Evolutionary conservation across 257 asterid genomes (phyloP), one percentile per base, ranked within the genome.

Genomic region (Capsicum chinense): DNA sequence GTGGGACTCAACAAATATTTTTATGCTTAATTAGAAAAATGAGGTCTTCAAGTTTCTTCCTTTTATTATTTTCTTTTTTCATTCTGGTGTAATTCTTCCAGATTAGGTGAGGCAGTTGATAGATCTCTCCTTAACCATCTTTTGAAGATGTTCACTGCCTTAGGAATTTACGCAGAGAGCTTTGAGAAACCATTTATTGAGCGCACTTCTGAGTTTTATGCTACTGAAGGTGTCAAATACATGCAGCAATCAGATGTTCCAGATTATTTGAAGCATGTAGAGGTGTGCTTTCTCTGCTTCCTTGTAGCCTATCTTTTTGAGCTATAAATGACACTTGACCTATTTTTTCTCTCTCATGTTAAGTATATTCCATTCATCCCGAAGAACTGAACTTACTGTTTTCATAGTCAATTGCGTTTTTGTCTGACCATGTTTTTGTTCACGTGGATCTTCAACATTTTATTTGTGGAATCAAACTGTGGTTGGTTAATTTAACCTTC

Each of bases 201-300:
- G 89, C 86, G 93, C 52, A 97, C 99, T 56, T 93, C 98, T n/a
- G 99, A 93, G 86, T 97, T 95, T 90, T 97, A 95, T 91, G 99
- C 96, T 83, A 90, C 99, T 54, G 98, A 97, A 89, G 98, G 99
- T 82, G 95, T 91, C 82, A 97, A 91, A 86, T 95, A 90, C 90
- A 97, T 97, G 98, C 99, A 97, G 83, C 98, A 90, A 87, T 92
- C 98, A 7, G 99, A 97, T 88, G 95, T 95, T 90, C 97, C 98
- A 56, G 98, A 92, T 88, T 95, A 95, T 86, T 83, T 97, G 86
- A 93, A 95, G 88, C 99, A 95, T 83, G 98, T 93, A 3, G 99
- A 97, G 97, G 99, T 97, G 83, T 67, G 88, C 57, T 81, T 80
- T 69, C 68, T 12, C 26, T 35, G 21, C 84, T 87, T 69, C 62